Conservation (phyloP, 176 grass and related monocot genomes). For the Coix lacrymajobi region DNA sequence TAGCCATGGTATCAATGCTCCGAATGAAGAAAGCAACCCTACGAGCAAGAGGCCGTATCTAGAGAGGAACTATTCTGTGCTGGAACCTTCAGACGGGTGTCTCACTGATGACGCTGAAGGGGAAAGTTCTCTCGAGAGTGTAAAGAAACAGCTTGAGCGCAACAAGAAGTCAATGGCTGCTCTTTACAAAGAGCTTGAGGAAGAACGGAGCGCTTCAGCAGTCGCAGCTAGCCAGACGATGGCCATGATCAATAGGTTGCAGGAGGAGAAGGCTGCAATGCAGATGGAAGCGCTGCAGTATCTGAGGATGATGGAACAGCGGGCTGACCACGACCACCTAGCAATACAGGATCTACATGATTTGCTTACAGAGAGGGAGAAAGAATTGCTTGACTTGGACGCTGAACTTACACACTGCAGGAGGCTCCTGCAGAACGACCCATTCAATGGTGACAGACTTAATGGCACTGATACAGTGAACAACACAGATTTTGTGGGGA, state of each 20-base stretch:
- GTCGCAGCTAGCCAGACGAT: constrained; percentile 81
- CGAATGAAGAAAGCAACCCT: constrained; percentile 41
- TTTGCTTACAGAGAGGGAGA: constrained; percentile 84
- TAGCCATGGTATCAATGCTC: constrained; percentile 25
- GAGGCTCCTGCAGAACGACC: constrained; percentile 10
- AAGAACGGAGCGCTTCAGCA: constrained; percentile 80
- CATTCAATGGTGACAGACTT: background rate
- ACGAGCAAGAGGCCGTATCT: constrained; percentile 44
- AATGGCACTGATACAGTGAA: background rate
- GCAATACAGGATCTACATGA: constrained; percentile 75
- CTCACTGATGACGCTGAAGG: constrained; percentile 47
- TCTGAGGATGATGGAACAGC: constrained; percentile 93
- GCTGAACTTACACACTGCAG: constrained; percentile 42
- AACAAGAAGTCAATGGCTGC: constrained; percentile 49
- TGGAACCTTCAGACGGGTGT: constrained; percentile 63
- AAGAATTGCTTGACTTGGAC: constrained; percentile 76
- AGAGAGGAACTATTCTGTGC: constrained; percentile 53
- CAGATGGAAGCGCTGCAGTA: constrained; percentile 94
- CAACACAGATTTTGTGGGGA: background rate
- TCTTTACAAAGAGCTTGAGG: constrained; percentile 80
- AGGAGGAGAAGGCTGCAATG: constrained; percentile 87
- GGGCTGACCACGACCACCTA: constrained; percentile 82
- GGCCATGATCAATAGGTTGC: constrained; percentile 90
- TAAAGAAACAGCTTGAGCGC: constrained; percentile 60
- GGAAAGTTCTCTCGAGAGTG: constrained; percentile 39